These are phyloP conservation scores for Xylariaceae sp. DNA, from an alignment of 2,329 filamentous ascomycete genomes.

Conservation along the genomic window DNA sequence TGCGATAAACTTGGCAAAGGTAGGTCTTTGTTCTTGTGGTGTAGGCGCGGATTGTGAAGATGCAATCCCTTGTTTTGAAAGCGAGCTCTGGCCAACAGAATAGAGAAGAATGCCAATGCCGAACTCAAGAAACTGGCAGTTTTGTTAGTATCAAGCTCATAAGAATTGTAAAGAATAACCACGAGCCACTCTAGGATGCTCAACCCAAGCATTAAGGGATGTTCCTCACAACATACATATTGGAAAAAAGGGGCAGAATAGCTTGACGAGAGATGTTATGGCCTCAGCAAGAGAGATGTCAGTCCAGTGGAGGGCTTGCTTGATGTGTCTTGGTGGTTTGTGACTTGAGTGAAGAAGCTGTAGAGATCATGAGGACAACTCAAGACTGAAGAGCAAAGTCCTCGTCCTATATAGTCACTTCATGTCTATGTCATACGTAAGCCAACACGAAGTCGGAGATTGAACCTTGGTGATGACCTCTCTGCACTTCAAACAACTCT, in stretches of 20 bases:
- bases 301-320: neutral
- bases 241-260: neutral
- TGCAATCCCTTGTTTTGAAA: neutral
- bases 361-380: slow-evolving; percentile 5
- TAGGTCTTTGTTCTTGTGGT: neutral
- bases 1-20: neutral
- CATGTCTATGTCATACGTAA: slow-evolving; percentile 5
- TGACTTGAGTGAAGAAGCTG: neutral
- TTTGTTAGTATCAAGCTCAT: slow-evolving; percentile 5
- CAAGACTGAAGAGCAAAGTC: neutral
- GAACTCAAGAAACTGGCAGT: slow-evolving; percentile 3
- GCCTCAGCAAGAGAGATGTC: neutral
- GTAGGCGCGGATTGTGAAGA: neutral
- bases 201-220: neutral
- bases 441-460: slow-evolving; percentile 2
- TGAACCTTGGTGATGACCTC: slow-evolving; percentile 2
- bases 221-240: slow-evolving; percentile 3
- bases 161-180: neutral
- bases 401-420: slow-evolving; percentile 15
- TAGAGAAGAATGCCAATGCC: neutral
- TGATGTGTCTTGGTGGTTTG: neutral
- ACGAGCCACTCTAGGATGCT: neutral
- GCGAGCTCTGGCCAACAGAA: neutral
- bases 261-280: neutral
- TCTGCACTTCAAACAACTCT: slow-evolving; percentile 7